Conservation (phyloP, 805 yeast species). For the Torulaspora franciscae region DNA sequence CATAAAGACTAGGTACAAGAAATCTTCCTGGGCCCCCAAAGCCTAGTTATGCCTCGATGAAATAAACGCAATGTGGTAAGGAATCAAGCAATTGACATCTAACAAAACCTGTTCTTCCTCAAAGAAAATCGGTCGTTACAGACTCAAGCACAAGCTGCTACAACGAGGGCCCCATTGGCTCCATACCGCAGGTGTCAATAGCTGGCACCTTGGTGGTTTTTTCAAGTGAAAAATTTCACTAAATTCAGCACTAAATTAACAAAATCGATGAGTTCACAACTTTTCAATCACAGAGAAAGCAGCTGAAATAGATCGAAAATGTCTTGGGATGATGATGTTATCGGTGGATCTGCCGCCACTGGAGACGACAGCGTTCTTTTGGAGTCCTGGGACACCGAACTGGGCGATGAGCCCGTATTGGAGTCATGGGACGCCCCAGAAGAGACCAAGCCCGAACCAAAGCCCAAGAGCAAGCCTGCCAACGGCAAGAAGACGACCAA, state of each 20-base stretch:
- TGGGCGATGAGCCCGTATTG: slow-evolving; percentile 60
- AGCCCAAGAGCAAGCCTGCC: slow-evolving; percentile 26
- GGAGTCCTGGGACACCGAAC: slow-evolving; percentile 78
- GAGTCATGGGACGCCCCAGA: slow-evolving; percentile 86
- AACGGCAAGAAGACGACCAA: slow-evolving; percentile 30
- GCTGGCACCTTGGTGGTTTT: slow-evolving; percentile 1
- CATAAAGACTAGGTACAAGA: too few species aligned
- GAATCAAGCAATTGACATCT: too few species aligned
- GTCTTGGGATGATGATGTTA: slow-evolving; percentile 81
- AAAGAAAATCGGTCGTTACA: too few species aligned
- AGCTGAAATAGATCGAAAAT: slow-evolving; percentile 13
- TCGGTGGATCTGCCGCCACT: slow-evolving; percentile 56
- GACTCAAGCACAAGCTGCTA: not conserved
- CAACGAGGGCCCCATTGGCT: not conserved
- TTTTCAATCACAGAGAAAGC: not conserved
- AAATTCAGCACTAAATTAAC: not conserved
- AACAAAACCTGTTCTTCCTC: too few species aligned
- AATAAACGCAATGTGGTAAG: too few species aligned
- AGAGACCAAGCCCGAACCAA: slow-evolving; percentile 51
- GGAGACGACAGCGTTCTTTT: slow-evolving; percentile 46
- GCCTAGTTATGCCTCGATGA: too few species aligned
- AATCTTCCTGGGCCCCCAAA: too few species aligned
- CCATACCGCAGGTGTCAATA: not conserved
- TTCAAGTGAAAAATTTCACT: slow-evolving; percentile 1
- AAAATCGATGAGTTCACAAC: slow-evolving; percentile 3